phyloP scores from a whole-genome alignment of 2,329 filamentous ascomycete species.

The Exophiala sp. region DNA sequence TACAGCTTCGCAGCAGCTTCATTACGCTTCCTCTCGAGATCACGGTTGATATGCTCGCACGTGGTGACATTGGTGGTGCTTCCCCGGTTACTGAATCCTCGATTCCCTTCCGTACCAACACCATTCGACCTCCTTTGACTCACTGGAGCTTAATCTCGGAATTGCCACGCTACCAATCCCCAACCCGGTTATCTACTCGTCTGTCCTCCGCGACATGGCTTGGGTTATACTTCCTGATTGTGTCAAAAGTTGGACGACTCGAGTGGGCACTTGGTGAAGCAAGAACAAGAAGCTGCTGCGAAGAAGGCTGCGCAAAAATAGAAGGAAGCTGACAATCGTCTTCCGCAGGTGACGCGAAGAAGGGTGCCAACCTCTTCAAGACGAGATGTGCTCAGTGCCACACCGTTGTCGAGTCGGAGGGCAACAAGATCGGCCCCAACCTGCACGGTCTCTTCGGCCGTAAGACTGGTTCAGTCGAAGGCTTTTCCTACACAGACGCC shows the following conservation, averaged over 20 bases:
- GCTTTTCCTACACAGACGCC: slow-evolving; percentile 97
- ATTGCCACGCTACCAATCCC: background rate
- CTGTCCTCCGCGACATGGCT: background rate
- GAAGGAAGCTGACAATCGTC: slow-evolving; percentile 21
- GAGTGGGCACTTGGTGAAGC: slow-evolving; percentile 1
- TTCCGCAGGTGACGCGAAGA: slow-evolving; percentile 74
- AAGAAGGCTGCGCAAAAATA: slow-evolving; percentile 4
- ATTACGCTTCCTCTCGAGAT: background rate
- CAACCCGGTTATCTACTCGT: background rate
- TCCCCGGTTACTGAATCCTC: background rate
- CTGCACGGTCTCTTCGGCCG: slow-evolving; percentile 97
- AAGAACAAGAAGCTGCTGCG: slow-evolving; percentile 16
- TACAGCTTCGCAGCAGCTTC: slow-evolving; percentile 26
- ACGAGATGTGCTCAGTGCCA: slow-evolving; percentile 98
- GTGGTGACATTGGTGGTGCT: background rate
- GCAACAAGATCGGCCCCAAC: slow-evolving; percentile 97
- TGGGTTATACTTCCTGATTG: slow-evolving; percentile 7
- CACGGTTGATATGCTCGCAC: slow-evolving; percentile 1
- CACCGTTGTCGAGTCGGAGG: slow-evolving; percentile 81
- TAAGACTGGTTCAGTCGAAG: slow-evolving; percentile 83
- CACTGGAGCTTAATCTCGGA: background rate
- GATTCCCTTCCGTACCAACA: background rate
- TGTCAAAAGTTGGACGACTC: slow-evolving; percentile 13
- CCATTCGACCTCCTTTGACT: background rate
- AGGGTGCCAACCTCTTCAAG: slow-evolving; percentile 99